Evolutionary conservation across 2,329 filamentous ascomycete species (phyloP), one percentile per base, ranked within the genome.

Genomic region (Fusarium nodosum): DNA sequence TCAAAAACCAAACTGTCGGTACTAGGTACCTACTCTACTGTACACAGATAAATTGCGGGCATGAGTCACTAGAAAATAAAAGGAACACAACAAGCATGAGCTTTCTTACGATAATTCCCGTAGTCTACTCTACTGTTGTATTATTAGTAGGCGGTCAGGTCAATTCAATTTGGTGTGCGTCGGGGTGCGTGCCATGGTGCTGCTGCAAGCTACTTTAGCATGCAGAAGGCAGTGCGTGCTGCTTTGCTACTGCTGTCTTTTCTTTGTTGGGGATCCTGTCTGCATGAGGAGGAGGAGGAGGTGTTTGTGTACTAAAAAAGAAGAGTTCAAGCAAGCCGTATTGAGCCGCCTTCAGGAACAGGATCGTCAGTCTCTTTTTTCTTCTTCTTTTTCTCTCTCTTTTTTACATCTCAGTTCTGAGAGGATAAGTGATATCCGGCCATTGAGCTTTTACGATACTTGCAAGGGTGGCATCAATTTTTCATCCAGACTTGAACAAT

Each of bases 61-160:
- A 8, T 42, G 46, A 47, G 42, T 60, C 42, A 48, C 44, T 56
- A 65, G 38, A 56, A 56, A 39, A 48, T 26, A 50, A 38, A 65
- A 52, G 20, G 57, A 56, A 62, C n/a, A 20, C n/a, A 20, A 39
- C n/a, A 5, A 22, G 36, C 34, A 36, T n/a, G 34, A 36, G 34
- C 16, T 36, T 36, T 11, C 9, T 48, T 57, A 16, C 59, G 64
- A 67, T 38, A 58, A 64, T 36, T 64, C 44, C 52, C 60, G 60
- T 64, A 57, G 59, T 62, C 48, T 51, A 12, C 31, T 50, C 31
- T 28, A 38, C 31, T 38, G 13, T 38, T 31, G 34, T 28, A 45
- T 24, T 34, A 24, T 52, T n/a, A 48, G 45, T 30, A 46, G 47
- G 61, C 60, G 61, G 61, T 64, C 61, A 64, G 61, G 61, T 64